Conservation (phyloP, 768 basidiomycete species). For the Boletus reticulatus region DNA sequence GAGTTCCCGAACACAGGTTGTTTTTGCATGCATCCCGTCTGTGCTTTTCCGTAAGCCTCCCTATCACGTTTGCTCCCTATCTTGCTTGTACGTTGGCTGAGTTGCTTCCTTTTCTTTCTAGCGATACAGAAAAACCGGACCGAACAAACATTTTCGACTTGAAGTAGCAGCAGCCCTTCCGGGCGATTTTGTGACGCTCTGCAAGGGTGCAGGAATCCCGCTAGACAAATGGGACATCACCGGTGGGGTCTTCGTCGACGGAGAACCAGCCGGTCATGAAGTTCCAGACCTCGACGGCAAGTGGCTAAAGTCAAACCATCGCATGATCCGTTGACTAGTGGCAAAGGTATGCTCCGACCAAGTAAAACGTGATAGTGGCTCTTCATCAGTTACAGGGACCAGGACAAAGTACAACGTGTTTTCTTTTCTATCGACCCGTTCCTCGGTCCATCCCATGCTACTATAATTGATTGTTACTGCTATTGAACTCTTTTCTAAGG, state of each 20-base stretch:
- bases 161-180: slow-evolving; percentile 59
- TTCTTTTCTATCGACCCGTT: slow-evolving; percentile 12
- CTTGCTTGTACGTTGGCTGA: slow-evolving; percentile 1
- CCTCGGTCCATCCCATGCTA: slow-evolving; percentile 11
- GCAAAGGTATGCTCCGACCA: slow-evolving; percentile 4
- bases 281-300: slow-evolving; percentile 40
- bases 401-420: slow-evolving; percentile 14
- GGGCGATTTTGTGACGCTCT: slow-evolving; percentile 50
- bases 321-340: slow-evolving; percentile 10
- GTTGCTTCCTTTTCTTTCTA: slow-evolving; percentile 20
- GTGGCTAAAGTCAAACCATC: slow-evolving; percentile 26
- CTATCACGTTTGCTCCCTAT: not conserved
- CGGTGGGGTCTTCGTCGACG: slow-evolving; percentile 51
- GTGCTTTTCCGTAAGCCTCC: slow-evolving; percentile 49
- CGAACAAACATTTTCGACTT: slow-evolving; percentile 49
- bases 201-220: slow-evolving; percentile 43
- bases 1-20: slow-evolving; percentile 45
- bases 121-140: slow-evolving; percentile 47
- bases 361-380: not conserved
- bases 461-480: slow-evolving; percentile 13
- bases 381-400: slow-evolving; percentile 8
- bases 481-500: slow-evolving; percentile 24
- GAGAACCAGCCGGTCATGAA: slow-evolving; percentile 33
- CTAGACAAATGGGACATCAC: slow-evolving; percentile 35
- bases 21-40: slow-evolving; percentile 62